Conservation (phyloP, 2,329 filamentous ascomycete genomes). For the Trichoderma koningii region DNA sequence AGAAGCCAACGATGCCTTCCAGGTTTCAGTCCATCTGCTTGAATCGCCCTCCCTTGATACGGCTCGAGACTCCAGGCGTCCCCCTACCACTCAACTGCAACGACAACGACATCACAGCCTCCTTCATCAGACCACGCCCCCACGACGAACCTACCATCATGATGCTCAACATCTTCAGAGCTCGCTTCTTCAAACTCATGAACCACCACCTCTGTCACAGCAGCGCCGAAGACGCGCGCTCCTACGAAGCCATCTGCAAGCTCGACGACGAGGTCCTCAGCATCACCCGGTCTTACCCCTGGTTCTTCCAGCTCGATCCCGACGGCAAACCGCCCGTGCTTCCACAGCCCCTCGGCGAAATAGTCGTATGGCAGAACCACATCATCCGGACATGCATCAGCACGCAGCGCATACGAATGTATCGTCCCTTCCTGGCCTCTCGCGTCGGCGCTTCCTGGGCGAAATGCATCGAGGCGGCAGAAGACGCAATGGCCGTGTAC, state of each 20-base stretch:
- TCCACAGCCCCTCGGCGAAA: conserved; percentile 22
- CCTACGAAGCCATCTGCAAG: conserved; percentile 20
- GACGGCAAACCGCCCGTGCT: conserved; percentile 22
- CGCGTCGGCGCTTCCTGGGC: conserved; percentile 25
- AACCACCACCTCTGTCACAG: conserved; percentile 21
- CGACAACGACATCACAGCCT: conserved; percentile 28
- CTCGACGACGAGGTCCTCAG: conserved; percentile 26
- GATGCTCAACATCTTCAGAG: conserved; percentile 30
- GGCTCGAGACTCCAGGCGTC: conserved; percentile 27
- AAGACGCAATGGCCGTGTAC: conserved; percentile 26
- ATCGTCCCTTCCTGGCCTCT: conserved; percentile 26
- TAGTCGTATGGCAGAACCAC: conserved; percentile 30
- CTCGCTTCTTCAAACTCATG: conserved; percentile 28
- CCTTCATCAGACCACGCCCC: conserved; percentile 15
- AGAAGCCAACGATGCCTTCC: not conserved
- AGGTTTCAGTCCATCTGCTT: conserved; percentile 29
- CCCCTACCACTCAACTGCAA: conserved; percentile 29
- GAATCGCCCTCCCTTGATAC: conserved; percentile 27
- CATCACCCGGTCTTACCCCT: conserved; percentile 25
- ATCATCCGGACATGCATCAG: conserved; percentile 30
- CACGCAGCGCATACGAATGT: conserved; percentile 32
- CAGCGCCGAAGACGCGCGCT: not conserved
- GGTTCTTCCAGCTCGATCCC: conserved; percentile 27
- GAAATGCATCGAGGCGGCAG: conserved; percentile 28
- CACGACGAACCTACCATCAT: conserved; percentile 28